Conservation (phyloP, 1,284 basidiomycete genomes). For the Ustilago shanxiensis region DNA sequence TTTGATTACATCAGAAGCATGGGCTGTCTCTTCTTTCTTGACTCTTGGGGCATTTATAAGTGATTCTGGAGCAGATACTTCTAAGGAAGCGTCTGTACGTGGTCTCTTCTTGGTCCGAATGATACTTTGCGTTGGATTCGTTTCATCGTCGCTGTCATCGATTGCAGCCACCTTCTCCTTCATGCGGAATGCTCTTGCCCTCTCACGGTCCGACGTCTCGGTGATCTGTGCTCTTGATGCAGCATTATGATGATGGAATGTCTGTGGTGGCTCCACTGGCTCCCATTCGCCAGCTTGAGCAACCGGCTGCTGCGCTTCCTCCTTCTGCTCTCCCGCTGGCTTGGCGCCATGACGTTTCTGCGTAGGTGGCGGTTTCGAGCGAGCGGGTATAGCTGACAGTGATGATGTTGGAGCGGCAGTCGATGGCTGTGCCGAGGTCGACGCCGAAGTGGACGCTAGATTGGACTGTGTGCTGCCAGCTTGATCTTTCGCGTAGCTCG, state of each 20-base stretch:
- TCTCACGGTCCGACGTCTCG: constrained; percentile 42
- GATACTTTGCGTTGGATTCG: constrained; percentile 7
- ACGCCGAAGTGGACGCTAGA: constrained; percentile 70
- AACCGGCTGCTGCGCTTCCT: constrained; percentile 76
- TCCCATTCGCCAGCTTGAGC: constrained; percentile 89
- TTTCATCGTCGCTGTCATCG: constrained; percentile 45
- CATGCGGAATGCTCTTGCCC: constrained; percentile 54
- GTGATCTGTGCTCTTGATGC: constrained; percentile 4
- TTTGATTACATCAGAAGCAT: constrained; percentile 1
- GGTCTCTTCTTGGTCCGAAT: constrained; percentile 60
- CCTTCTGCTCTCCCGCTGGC: constrained; percentile 71
- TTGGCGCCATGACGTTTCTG: background rate
- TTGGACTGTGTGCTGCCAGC: background rate
- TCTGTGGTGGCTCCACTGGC: constrained; percentile 74
- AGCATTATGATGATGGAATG: constrained; percentile 35
- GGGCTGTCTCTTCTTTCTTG: constrained; percentile 19
- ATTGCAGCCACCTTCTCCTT: constrained; percentile 39
- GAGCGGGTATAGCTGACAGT: background rate
- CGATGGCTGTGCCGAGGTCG: background rate
- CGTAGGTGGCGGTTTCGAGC: background rate
- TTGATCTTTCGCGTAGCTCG: constrained; percentile 62
- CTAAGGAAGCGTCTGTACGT: background rate
- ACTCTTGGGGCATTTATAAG: background rate
- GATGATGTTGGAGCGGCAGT: background rate
- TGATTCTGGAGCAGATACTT: background rate